Conservation (phyloP, 108 stramenopile species). For the Nitzschia sp. region DNA sequence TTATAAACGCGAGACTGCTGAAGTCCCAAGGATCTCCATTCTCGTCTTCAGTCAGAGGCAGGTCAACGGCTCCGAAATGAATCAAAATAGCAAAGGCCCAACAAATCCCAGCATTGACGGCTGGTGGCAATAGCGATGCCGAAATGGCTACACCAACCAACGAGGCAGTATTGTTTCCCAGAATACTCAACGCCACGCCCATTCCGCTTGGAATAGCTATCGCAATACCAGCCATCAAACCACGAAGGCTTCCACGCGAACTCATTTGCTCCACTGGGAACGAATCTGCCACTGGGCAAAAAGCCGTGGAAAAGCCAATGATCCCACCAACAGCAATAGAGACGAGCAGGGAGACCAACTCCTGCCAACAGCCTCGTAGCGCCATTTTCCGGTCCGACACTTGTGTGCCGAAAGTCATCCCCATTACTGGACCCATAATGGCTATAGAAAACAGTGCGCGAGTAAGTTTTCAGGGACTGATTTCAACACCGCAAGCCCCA, state of each 20-base stretch:
- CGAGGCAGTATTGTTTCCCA: slow-evolving; percentile 74
- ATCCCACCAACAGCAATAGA: slow-evolving; percentile 68
- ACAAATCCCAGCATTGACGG: slow-evolving; percentile 43
- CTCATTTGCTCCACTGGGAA: slow-evolving; percentile 83
- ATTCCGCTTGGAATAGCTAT: slow-evolving; percentile 76
- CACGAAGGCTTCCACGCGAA: slow-evolving; percentile 42
- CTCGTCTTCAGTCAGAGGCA: neutral
- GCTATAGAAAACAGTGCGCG: slow-evolving; percentile 32
- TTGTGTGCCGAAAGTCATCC: slow-evolving; percentile 67
- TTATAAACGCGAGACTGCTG: slow-evolving; percentile 26
- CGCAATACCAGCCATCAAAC: slow-evolving; percentile 63
- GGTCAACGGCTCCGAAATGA: neutral
- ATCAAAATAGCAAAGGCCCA: slow-evolving; percentile 30
- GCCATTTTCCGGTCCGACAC: slow-evolving; percentile 68
- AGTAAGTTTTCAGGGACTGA: too few species aligned
- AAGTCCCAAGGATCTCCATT: slow-evolving; percentile 14
- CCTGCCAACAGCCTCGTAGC: slow-evolving; percentile 44
- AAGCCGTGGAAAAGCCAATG: slow-evolving; percentile 31
- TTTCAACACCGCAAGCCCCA: too few species aligned
- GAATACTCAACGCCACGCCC: slow-evolving; percentile 82
- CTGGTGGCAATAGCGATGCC: slow-evolving; percentile 88
- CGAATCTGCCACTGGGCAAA: slow-evolving; percentile 39
- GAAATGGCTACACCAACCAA: slow-evolving; percentile 90
- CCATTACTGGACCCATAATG: slow-evolving; percentile 69
- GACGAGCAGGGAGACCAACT: slow-evolving; percentile 62